Conservation (phyloP, 495 filamentous ascomycete species). For the Penicillium arizonense region DNA sequence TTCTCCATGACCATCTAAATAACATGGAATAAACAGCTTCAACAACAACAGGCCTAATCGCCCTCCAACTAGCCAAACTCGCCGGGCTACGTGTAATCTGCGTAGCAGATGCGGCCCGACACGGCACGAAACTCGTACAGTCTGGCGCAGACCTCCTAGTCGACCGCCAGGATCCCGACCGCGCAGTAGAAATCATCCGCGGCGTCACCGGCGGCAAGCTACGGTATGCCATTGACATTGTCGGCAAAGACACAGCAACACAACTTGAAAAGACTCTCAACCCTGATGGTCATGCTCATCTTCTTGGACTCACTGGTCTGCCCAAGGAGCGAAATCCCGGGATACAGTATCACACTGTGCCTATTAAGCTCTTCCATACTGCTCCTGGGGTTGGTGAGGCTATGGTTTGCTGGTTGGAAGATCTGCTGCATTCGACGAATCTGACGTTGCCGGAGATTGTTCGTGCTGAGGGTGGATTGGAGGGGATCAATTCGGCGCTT, state of each 20-base stretch:
- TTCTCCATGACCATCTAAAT: not conserved
- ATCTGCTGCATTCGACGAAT: conserved; percentile 45
- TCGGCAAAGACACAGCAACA: conserved; percentile 56
- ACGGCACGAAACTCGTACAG: conserved; percentile 53
- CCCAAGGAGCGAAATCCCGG: conserved; percentile 49
- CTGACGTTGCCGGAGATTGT: conserved; percentile 58
- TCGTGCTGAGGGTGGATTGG: conserved; percentile 55
- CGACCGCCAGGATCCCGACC: conserved; percentile 56
- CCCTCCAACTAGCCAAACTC: conserved; percentile 60
- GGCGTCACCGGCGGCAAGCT: conserved; percentile 51
- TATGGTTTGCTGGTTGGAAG: conserved; percentile 60
- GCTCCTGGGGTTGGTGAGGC: conserved; percentile 54
- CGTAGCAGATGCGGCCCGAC: conserved; percentile 59
- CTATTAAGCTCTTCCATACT: conserved; percentile 68
- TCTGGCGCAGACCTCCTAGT: conserved; percentile 59
- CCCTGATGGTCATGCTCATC: conserved; percentile 42
- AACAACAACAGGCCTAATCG: conserved; percentile 58
- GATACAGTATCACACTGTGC: conserved; percentile 58
- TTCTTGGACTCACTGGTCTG: conserved; percentile 61
- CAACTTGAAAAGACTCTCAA: conserved; percentile 48
- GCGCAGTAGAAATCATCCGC: conserved; percentile 60
- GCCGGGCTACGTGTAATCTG: conserved; percentile 56
- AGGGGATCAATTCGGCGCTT: conserved; percentile 60
- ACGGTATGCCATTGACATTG: conserved; percentile 62
- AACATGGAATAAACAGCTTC: conserved; percentile 35